A percentile compares a stretch with the other conserved stretches of the same genome.
phyloP scores from a whole-genome alignment of 345 rosid genomes.

The Camelina laxa region DNA sequence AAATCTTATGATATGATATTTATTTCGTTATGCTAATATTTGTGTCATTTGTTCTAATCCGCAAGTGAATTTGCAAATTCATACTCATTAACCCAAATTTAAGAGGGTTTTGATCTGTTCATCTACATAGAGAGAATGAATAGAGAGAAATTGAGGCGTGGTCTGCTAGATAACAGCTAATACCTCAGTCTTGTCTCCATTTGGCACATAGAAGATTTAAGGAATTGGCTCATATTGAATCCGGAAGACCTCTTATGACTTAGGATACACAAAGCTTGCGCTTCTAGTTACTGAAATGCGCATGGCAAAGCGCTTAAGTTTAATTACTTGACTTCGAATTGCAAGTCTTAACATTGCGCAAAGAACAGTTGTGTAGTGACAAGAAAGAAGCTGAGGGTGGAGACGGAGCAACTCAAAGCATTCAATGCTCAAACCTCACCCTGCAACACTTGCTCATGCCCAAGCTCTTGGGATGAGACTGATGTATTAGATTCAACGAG shows the following conservation, averaged over 20 bases:
- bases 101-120: neutral
- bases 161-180: conserved; percentile 76
- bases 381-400: neutral
- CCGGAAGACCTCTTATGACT: too few relatives aligned
- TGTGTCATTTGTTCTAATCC: neutral
- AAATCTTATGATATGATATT: neutral
- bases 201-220: too few relatives aligned
- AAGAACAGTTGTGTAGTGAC: conserved; percentile 33
- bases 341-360: too few relatives aligned
- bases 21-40: neutral
- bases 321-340: neutral
- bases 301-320: neutral
- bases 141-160: conserved; percentile 74
- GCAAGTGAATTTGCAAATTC: neutral
- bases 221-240: too few relatives aligned
- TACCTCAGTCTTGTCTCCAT: neutral
- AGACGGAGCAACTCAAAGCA: conserved; percentile 51
- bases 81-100: neutral
- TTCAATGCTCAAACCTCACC: conserved; percentile 39
- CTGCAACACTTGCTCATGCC: conserved; percentile 62
- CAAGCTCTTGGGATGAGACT: conserved; percentile 50
- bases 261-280: too few relatives aligned
- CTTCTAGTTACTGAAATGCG: neutral
- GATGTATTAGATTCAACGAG: neutral
- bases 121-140: conserved; percentile 68